Conservation (phyloP, 2,329 filamentous ascomycete genomes). For the Penicillium griseofulvum region DNA sequence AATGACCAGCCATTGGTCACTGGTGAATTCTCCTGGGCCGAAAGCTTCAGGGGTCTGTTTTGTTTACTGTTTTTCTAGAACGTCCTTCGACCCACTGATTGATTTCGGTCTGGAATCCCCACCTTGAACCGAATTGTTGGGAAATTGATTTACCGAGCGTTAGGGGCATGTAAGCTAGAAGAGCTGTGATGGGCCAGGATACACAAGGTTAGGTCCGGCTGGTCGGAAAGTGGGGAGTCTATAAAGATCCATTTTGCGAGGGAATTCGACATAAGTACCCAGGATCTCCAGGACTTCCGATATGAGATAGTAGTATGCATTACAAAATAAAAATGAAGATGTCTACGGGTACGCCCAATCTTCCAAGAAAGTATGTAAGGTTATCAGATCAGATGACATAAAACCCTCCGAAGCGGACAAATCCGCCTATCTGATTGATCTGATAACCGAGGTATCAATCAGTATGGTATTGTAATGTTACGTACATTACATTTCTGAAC, state of each 20-base stretch:
- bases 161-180: not conserved
- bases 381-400: constrained; percentile 9
- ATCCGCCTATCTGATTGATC: constrained; percentile 12
- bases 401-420: not conserved
- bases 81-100: constrained; percentile 1
- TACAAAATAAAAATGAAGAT: not conserved
- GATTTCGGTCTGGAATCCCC: constrained; percentile 4
- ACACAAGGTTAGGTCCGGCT: not conserved
- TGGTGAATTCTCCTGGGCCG: not conserved
- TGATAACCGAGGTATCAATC: constrained; percentile 9
- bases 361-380: not conserved
- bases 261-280: not conserved
- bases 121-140: constrained; percentile 1
- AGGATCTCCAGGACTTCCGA: not conserved
- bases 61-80: constrained; percentile 4
- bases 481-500: not conserved
- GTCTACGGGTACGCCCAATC: too few relatives aligned
- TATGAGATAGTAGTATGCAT: not conserved
- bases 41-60: not conserved
- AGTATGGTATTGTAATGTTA: not conserved
- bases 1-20: too few relatives aligned
- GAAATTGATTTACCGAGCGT: not conserved
- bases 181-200: not conserved
- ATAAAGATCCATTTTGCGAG: not conserved
- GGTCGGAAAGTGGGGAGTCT: constrained; percentile 13